These are phyloP conservation scores for Acanthamoeba culbertsoni DNA, from an alignment of 208 protist species.

Conservation along the genomic window DNA sequence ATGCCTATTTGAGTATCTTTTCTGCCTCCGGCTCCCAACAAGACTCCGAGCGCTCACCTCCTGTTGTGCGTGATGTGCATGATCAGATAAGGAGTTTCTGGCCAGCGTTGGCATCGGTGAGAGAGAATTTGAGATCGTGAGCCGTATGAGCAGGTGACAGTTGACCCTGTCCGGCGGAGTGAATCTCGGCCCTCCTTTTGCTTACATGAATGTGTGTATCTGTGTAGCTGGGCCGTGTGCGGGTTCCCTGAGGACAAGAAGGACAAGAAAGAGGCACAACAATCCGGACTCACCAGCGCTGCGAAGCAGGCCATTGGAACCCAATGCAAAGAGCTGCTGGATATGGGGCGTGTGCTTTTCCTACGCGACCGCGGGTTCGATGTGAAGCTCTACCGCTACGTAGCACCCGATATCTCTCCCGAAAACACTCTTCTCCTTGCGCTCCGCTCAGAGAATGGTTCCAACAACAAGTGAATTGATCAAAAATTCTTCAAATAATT, in stretches of 20 bases:
- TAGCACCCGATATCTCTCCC: not conserved
- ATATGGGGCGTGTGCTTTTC: not conserved
- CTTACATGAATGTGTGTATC: not conserved
- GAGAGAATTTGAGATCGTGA: not conserved
- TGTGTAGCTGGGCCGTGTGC: not conserved
- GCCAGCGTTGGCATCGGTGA: not conserved
- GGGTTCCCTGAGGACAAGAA: not conserved
- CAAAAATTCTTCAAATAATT: too few relatives aligned
- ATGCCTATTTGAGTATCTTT: not conserved
- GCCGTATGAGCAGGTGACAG: not conserved
- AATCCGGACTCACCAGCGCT: not conserved
- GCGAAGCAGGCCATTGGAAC: not conserved
- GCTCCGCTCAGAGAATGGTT: too few relatives aligned
- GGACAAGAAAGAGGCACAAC: not conserved
- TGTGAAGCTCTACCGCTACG: not conserved
- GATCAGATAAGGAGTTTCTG: not conserved
- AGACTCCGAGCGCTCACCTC: not conserved
- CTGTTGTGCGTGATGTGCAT: too few relatives aligned
- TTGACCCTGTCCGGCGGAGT: not conserved
- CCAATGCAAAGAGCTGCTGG: not conserved
- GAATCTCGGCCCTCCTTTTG: not conserved
- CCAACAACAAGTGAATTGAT: too few relatives aligned
- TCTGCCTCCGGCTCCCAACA: not conserved
- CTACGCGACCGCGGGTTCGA: not conserved
- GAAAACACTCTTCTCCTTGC: not conserved